Base-by-base conservation (phyloP, 163 green algal species). In the Prototheca stagnorum region DNA sequence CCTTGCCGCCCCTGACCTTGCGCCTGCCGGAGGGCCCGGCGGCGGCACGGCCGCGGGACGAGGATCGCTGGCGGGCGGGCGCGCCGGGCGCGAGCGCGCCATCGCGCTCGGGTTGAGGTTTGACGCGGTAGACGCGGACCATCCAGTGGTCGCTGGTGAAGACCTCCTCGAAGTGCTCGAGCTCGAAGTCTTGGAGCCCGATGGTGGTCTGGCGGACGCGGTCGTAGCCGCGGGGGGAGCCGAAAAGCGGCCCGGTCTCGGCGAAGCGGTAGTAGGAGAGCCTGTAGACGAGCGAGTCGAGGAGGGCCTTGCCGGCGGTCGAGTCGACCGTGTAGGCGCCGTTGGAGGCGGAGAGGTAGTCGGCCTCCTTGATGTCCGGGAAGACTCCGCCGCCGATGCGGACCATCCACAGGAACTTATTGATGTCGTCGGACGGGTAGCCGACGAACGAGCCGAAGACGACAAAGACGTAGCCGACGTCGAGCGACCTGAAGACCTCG, bases 391-490 rank as follows among this genome's bases (percentile, higher is more conserved):
- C 82, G 24, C 78, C 83, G 59, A 93, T 93, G 50, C 79, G 65
- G 35, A 94, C 81, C 84, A 94, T 94, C 84, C 84, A 94, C 42
- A 93, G 67, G 64, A 94, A 96, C 72, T 96, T 96, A 70, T 96
- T 96, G 68, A 96, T 93, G 65, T 96, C 86, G 49, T 96, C 86
- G 3, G 56, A 80, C 19, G 78, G 75, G 65, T 94, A 93, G 39
- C 83, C 83, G 27, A 93, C 78, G 44, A 80, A 72, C n/a, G 78
- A 81, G 3, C 84, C 84, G 67, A 93, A 94, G 21, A 94, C 70
- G 8, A 94, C 84, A 64, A 98, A 88, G 47, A 98, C 88, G 58
- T 98, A 96, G 24, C 95, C 76, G 4, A 92, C 85, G 51, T 96
- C 86, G 54, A 97, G 74, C 6, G 57, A 61, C 17, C 68, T 49